Percentiles rank a stretch among this genome's conserved stretches.
phyloP scores from a whole-genome alignment of 345 rosid species.

The Acer yangbiense region DNA sequence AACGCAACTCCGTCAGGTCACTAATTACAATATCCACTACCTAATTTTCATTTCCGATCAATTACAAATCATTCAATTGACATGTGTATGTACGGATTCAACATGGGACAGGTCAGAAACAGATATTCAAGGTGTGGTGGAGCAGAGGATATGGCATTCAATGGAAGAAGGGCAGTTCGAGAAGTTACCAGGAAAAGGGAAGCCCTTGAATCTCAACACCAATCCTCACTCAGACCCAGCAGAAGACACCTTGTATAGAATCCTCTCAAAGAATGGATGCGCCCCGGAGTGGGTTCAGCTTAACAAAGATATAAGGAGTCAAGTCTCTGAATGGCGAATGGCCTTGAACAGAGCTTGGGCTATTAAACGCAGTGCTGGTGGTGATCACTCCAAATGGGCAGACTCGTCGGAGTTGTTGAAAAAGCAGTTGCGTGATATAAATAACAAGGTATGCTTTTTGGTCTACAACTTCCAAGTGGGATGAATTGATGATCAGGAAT shows the following conservation, averaged over 20 bases:
- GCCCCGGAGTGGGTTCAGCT: slow-evolving; percentile 97
- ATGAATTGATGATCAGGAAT: neutral
- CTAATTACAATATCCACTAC: neutral
- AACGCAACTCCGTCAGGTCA: slow-evolving; percentile 68
- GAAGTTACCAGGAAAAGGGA: slow-evolving; percentile 91
- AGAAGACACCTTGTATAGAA: slow-evolving; percentile 79
- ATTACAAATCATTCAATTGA: neutral
- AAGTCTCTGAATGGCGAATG: slow-evolving; percentile 63
- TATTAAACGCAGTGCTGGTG: slow-evolving; percentile 51
- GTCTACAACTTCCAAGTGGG: neutral
- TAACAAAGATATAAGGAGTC: slow-evolving; percentile 74
- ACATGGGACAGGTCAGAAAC: slow-evolving; percentile 73
- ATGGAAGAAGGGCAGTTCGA: slow-evolving; percentile 97
- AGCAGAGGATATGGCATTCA: slow-evolving; percentile 94
- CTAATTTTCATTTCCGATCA: neutral
- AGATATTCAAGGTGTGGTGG: slow-evolving; percentile 77
- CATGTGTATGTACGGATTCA: too few species aligned
- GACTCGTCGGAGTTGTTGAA: slow-evolving; percentile 50
- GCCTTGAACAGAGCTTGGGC: slow-evolving; percentile 80
- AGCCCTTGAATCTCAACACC: slow-evolving; percentile 64
- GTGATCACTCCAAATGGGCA: slow-evolving; percentile 53
- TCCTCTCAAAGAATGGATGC: slow-evolving; percentile 77
- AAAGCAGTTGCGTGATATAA: slow-evolving; percentile 62
- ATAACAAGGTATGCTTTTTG: slow-evolving; percentile 52
- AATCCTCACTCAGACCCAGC: slow-evolving; percentile 93